Conservation (phyloP, 192 early-diverging fungal species). For the Rhizoclosmatium sp. region DNA sequence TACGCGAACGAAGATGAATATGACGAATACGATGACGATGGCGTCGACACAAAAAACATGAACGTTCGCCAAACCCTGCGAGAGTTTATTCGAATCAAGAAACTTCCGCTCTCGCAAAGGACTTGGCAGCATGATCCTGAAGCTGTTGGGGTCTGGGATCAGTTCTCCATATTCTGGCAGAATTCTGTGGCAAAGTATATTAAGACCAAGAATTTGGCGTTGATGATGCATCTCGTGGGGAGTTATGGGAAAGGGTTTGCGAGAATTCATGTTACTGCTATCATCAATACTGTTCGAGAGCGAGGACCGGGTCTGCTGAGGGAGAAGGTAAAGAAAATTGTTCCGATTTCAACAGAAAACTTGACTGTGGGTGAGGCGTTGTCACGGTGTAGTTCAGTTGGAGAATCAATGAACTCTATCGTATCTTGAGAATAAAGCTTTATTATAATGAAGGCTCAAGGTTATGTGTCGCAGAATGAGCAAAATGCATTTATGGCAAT, state of each 20-base stretch:
- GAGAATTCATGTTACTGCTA: conserved; percentile 1
- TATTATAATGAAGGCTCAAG: too few species aligned
- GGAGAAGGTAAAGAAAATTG: neutral
- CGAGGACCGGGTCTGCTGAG: neutral
- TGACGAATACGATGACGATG: neutral
- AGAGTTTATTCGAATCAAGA: neutral
- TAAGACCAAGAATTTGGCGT: conserved; percentile 2
- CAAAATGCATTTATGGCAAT: too few species aligned
- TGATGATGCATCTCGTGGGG: conserved; percentile 17
- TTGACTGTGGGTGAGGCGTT: too few species aligned
- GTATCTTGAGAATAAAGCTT: too few species aligned
- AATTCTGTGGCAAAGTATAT: neutral
- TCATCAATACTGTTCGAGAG: conserved; percentile 6
- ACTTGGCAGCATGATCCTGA: neutral
- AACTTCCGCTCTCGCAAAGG: neutral
- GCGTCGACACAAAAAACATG: neutral
- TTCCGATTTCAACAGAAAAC: too few species aligned
- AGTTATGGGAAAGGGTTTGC: conserved; percentile 6
- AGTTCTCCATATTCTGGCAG: neutral
- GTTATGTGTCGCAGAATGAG: too few species aligned
- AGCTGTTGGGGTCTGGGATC: neutral
- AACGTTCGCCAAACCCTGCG: conserved; percentile 13
- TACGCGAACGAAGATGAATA: conserved; percentile 13
- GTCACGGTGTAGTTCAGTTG: too few species aligned
- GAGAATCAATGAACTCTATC: too few species aligned